Base-by-base conservation (phyloP, 192 early-diverging fungal species). In the Backusella psychrophila region DNA sequence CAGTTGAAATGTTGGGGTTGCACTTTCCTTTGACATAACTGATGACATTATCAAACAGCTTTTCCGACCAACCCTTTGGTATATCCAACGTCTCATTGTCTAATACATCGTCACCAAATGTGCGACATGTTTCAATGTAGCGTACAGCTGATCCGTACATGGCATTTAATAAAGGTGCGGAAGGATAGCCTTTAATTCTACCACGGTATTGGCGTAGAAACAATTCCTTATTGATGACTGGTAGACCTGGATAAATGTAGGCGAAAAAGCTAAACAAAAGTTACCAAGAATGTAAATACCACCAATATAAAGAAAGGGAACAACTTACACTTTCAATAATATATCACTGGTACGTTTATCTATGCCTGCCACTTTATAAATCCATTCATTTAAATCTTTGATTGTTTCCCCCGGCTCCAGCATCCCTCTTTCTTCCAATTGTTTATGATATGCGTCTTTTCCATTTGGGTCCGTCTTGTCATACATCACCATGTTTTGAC, bases 161-260 rank as follows among this genome's bases (percentile, higher is more conserved):
- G 2, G 79, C 69, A 49, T 71, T 72, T n/a, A 80, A 23, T 52
- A 80, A 36, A 6, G 79, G 71, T 41, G 79, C 74, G 5, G 74
- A 80, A 38, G 79, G 79, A 42, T 67, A 80, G 7, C 52, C 74
- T 14, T 69, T 65, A 3, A 38, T 31, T 29, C 52, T 56, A 9
- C 75, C 79, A 65, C 79, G 74, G 29, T 80, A 80, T 56, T 80
- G 79, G 6, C 75, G 77, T 75, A 92, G 77, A 73, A 94, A 91
- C 14, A 88, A 82, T 0, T 80, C 75, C 71, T 90, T 91, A 81
- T 91, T 86, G 41, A 94, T 77, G 3, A 94, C 83, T 0, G 93
- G 93, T 71, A 94, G 82, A 12, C 85, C 87, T n/a, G 93, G 91
- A 71, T 92, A 92, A 1, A 92, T 82, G 65, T 87, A 88, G 4